Evolutionary conservation across 176 grass and related monocot genomes (phyloP).

Genomic region (Alopecurus myosuroides): DNA sequence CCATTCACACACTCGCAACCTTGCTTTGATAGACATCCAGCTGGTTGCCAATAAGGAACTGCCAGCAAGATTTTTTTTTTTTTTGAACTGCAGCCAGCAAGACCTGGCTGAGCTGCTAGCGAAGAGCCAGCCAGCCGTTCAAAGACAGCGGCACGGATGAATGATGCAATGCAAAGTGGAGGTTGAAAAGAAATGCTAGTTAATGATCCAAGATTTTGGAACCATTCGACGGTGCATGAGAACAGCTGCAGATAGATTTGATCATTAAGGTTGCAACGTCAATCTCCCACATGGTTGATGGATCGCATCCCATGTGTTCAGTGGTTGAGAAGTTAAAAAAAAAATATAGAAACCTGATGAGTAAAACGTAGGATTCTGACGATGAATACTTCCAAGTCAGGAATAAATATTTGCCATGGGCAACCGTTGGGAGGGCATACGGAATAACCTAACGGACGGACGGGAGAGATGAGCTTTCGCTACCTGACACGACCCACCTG

Average conservation of each 20-base stretch:
- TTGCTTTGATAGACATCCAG: not conserved
- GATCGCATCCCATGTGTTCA: slow-evolving; percentile 9
- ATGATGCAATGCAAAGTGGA: not conserved
- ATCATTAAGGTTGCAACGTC: not conserved
- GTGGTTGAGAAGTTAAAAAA: no score
- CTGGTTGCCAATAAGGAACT: slow-evolving; percentile 18
- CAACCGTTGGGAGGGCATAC: slow-evolving; percentile 11
- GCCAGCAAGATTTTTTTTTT: not conserved
- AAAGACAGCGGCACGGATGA: not conserved
- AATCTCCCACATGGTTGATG: slow-evolving; percentile 13
- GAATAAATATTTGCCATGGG: not conserved
- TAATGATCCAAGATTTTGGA: not conserved
- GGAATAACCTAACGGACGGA: not conserved
- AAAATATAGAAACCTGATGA: not conserved
- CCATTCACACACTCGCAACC: not conserved
- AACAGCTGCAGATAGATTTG: not conserved
- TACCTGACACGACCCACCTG: not conserved
- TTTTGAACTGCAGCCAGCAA: slow-evolving; percentile 18
- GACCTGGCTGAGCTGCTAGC: not conserved
- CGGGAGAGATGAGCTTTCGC: not conserved
- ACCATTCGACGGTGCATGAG: not conserved
- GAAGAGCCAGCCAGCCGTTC: not conserved
- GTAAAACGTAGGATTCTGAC: not conserved
- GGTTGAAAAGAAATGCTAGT: not conserved
- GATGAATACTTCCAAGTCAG: not conserved